Conservation (phyloP, 1,139 yeast genomes). For the Arxiozyma heterogenica region DNA sequence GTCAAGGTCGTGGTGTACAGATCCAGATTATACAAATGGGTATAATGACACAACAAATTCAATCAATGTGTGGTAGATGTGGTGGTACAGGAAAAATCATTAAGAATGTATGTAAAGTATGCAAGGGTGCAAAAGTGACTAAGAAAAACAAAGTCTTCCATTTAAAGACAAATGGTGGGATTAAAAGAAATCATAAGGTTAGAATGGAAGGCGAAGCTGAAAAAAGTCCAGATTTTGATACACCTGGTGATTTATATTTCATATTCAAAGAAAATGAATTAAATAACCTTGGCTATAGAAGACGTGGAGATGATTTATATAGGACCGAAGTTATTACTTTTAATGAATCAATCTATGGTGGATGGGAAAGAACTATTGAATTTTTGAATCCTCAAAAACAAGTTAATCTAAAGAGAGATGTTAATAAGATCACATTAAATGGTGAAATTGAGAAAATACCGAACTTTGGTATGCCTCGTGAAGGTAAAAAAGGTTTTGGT, state of each 20-base stretch:
- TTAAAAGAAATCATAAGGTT: constrained; percentile 50
- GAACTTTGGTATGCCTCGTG: constrained; percentile 80
- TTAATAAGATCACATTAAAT: constrained; percentile 45
- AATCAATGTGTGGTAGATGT: constrained; percentile 71
- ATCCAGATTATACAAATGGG: constrained; percentile 69
- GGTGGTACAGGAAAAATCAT: constrained; percentile 67
- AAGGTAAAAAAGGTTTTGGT: constrained; percentile 47
- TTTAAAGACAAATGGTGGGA: constrained; percentile 62
- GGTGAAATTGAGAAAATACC: constrained; percentile 64
- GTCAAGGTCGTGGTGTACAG: constrained; percentile 68
- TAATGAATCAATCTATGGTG: constrained; percentile 67
- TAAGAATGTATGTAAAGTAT: constrained; percentile 51
- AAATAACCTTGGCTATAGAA: constrained; percentile 72
- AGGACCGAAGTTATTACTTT: constrained; percentile 71
- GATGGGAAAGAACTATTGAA: constrained; percentile 61
- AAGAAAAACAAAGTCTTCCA: constrained; percentile 49
- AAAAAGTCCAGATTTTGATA: constrained; percentile 58
- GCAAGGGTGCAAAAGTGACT: constrained; percentile 63
- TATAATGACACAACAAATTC: constrained; percentile 82
- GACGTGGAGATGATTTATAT: constrained; percentile 65
- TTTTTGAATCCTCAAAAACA: constrained; percentile 55
- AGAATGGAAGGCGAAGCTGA: constrained; percentile 73
- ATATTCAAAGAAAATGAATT: constrained; percentile 45
- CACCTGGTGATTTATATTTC: constrained; percentile 68
- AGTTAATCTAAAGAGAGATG: constrained; percentile 41